These are phyloP conservation scores for Colletotrichum sp. DNA, from an alignment of 2,329 filamentous ascomycete genomes.

Conservation along the genomic window DNA sequence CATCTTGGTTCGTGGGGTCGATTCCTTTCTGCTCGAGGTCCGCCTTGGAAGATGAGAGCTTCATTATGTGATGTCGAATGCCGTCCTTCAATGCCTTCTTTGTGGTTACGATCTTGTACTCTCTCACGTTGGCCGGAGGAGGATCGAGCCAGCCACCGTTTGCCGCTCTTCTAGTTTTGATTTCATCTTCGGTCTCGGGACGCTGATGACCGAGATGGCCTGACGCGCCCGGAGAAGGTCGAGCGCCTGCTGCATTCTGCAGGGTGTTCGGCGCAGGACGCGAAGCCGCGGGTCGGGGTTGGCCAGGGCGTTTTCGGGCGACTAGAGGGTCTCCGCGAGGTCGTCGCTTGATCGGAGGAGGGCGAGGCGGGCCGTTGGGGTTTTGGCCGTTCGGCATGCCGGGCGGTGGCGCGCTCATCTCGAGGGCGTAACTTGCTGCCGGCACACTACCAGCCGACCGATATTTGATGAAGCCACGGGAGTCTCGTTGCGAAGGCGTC, in stretches of 20 bases:
- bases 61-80: slow-evolving; percentile 86
- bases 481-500: neutral
- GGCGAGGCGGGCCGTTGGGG: slow-evolving; percentile 39
- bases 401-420: slow-evolving; percentile 51
- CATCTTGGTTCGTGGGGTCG: slow-evolving; percentile 72
- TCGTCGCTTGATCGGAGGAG: slow-evolving; percentile 46
- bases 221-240: slow-evolving; percentile 6
- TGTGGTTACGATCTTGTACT: slow-evolving; percentile 74
- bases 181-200: slow-evolving; percentile 27
- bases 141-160: slow-evolving; percentile 64
- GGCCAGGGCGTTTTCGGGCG: slow-evolving; percentile 58
- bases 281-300: slow-evolving; percentile 29
- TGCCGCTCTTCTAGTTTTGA: slow-evolving; percentile 27
- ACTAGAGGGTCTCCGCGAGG: slow-evolving; percentile 68
- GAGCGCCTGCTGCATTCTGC: slow-evolving; percentile 21
- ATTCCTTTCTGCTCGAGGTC: slow-evolving; percentile 60
- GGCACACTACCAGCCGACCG: neutral
- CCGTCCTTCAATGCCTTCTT: slow-evolving; percentile 82
- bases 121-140: slow-evolving; percentile 42
- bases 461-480: neutral
- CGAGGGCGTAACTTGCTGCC: slow-evolving; percentile 10
- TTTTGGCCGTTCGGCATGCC: slow-evolving; percentile 31
- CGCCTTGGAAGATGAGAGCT: slow-evolving; percentile 67
- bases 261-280: slow-evolving; percentile 30
- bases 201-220: slow-evolving; percentile 8